phyloP scores from a whole-genome alignment of 495 filamentous ascomycete species.

The Xylaria venustula region DNA sequence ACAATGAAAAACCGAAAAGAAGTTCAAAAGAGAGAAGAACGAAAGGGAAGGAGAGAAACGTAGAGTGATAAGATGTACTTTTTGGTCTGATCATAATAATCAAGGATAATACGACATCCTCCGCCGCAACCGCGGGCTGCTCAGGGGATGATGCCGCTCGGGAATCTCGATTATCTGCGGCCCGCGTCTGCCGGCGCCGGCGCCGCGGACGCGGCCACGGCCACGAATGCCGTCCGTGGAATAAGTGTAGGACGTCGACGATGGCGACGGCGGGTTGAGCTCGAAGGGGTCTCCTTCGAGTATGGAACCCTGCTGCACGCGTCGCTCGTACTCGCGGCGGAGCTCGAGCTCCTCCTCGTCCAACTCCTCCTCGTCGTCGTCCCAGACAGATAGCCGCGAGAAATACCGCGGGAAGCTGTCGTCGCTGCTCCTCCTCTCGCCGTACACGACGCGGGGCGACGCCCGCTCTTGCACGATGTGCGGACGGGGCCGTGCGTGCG shows the following conservation, averaged over 20 bases:
- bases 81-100: no score
- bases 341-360: neutral
- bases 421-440: neutral
- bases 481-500: slow-evolving; percentile 2
- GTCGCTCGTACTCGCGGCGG: neutral
- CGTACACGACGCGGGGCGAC: neutral
- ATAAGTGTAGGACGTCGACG: slow-evolving; percentile 5
- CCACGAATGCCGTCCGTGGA: neutral
- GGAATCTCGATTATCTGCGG: neutral
- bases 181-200: neutral
- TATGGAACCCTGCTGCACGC: neutral
- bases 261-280: neutral
- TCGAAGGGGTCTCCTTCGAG: slow-evolving; percentile 6
- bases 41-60: no score
- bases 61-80: no score
- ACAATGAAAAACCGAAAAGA: no score
- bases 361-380: slow-evolving; percentile 6
- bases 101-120: neutral
- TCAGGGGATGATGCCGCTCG: neutral
- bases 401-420: slow-evolving; percentile 4
- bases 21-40: no score
- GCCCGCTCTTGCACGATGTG: neutral
- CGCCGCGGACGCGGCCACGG: no score
- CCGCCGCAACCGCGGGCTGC: neutral
- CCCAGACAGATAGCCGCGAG: slow-evolving; percentile 15